Base-by-base conservation (phyloP, 1,284 basidiomycete species). In the Malassezia brasiliensis region DNA sequence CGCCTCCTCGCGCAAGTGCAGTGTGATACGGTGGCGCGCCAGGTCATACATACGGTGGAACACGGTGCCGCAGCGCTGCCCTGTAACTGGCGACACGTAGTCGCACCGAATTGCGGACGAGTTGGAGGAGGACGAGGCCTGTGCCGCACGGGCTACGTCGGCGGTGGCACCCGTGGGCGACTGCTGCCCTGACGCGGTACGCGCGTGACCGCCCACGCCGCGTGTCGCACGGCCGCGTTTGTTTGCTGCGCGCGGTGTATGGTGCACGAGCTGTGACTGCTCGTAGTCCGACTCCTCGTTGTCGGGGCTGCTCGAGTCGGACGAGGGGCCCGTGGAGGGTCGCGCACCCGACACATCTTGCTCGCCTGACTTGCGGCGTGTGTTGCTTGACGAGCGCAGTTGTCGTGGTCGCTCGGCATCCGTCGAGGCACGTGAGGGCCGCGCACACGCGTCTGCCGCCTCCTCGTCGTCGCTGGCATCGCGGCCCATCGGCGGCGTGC, bases 1-100 rank as follows among this genome's bases (percentile, higher is more conserved):
- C 0, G 72, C 68, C 30, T 74, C 72, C 20, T 73, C 70, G 10
- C 66, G 50, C 7, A 68, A 64, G 45, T 74, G 72, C 50, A 74
- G 67, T 14, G 72, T 74, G 51, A 73, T 69, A 3, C 72, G 56
- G 47, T 74, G 72, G 0, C 72, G 55, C 15, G 71, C 69, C 7
- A 74, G 53, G 48, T 74, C 72, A 57, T 74, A 74, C 30, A 65
- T 68, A 22, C 72, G 63, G 41, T 74, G 72, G 63, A 74, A 74
- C 7, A 62, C 61, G 0, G 68, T 73, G n/a, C 66, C 61, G 38
- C 72, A 74, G 6, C 50, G 47, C n/a, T 57, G 44, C 22, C 60
- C 59, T 9, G 63, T 72, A 28, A 70, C 38, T 17, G 70, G 72
- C 14, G 62, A 65, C 12, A 69, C 56, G 45, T 73, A 74, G 60